phyloP scores from a whole-genome alignment of 169 alveolate species.

The Plasmodium knowlesi region DNA sequence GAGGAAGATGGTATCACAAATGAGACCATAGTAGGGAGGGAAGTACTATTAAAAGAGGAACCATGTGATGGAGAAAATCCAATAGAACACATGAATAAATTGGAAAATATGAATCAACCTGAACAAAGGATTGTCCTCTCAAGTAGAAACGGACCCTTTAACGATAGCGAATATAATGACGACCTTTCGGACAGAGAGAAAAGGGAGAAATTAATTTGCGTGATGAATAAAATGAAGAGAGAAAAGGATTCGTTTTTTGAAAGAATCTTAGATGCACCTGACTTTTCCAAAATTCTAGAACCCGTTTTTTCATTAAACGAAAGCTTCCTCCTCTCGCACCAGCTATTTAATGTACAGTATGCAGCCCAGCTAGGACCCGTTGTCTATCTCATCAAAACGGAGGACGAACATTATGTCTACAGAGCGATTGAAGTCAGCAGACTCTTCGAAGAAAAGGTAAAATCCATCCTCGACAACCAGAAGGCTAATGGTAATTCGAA shows the following conservation, averaged over 20 bases:
- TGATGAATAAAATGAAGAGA: slow-evolving; percentile 58
- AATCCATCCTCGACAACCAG: slow-evolving; percentile 63
- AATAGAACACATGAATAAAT: too few species aligned
- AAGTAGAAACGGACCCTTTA: background rate
- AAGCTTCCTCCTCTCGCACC: slow-evolving; percentile 59
- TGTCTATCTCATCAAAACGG: slow-evolving; percentile 58
- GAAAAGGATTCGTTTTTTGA: slow-evolving; percentile 66
- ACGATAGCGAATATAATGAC: background rate
- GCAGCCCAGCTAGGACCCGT: slow-evolving; percentile 74
- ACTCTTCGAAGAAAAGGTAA: slow-evolving; percentile 58
- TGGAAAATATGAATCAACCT: background rate
- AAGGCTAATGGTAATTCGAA: slow-evolving; percentile 6
- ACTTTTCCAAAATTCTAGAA: slow-evolving; percentile 59
- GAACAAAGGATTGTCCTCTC: background rate
- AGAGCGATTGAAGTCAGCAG: slow-evolving; percentile 71
- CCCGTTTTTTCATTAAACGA: slow-evolving; percentile 58
- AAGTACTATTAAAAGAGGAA: background rate
- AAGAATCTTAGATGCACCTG: slow-evolving; percentile 53
- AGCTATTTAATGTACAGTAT: slow-evolving; percentile 54
- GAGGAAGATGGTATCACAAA: background rate
- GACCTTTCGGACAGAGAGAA: background rate
- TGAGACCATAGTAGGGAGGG: background rate
- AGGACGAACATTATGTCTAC: slow-evolving; percentile 55
- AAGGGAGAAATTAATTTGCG: slow-evolving; percentile 37
- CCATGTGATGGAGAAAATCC: background rate